These are phyloP conservation scores for Dionaea muscipula DNA, from an alignment of 179 eudicot genomes.

Conservation along the genomic window DNA sequence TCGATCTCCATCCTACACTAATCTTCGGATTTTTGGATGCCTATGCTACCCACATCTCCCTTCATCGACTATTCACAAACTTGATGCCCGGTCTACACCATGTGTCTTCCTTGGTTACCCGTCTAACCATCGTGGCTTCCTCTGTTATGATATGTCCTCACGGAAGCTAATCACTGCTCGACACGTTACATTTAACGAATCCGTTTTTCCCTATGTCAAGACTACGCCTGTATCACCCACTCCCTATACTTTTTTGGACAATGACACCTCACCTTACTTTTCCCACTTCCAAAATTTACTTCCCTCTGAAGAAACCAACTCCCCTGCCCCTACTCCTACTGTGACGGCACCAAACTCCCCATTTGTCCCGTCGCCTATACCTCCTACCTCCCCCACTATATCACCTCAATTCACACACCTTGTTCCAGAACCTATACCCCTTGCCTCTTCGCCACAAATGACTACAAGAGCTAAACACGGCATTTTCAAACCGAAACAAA, in stretches of 20 bases:
- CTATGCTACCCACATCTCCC: constrained; percentile 6
- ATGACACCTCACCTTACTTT: not conserved
- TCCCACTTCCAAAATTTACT: no score
- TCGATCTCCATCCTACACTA: not conserved
- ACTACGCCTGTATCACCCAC: no score
- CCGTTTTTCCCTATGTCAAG: constrained; percentile 4
- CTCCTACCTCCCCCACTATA: no score
- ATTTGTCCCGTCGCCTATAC: no score
- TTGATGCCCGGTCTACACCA: constrained; percentile 5
- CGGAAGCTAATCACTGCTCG: not conserved
- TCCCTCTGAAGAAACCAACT: not conserved
- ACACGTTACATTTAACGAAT: constrained; percentile 13
- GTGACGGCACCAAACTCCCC: no score
- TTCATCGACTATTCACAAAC: constrained; percentile 8
- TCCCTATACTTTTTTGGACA: not conserved
- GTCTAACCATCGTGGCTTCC: not conserved
- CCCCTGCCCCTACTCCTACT: no score
- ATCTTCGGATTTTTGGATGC: constrained; percentile 10
- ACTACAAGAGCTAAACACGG: not conserved
- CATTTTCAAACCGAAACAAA: not conserved
- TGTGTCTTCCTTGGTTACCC: constrained; percentile 14
- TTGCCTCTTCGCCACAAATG: no score
- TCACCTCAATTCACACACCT: no score
- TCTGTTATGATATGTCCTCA: constrained; percentile 1
- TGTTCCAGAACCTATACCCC: no score